These are phyloP conservation scores for Verticillium tricorpus DNA, from an alignment of 2,329 filamentous ascomycete species.

Conservation along the genomic window DNA sequence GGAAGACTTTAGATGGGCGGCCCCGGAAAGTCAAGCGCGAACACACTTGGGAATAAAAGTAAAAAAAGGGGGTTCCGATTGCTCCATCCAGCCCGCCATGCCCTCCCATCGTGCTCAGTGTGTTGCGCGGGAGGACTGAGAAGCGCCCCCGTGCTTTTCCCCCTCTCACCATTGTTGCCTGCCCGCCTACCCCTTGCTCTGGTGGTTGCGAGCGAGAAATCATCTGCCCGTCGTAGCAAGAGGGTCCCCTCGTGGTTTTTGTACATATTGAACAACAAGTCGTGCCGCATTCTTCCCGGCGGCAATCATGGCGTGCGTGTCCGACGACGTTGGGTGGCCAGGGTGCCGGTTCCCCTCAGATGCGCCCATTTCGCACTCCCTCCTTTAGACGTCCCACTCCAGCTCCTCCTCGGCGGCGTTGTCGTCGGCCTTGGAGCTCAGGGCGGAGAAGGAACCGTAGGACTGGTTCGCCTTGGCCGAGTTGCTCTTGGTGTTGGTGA, in stretches of 20 bases:
- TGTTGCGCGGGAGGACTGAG: background rate
- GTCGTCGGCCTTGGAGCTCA: slow-evolving; percentile 35
- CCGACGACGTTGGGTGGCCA: background rate
- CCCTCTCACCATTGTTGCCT: background rate
- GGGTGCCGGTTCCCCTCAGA: background rate
- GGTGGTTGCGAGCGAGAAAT: background rate
- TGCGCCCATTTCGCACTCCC: background rate
- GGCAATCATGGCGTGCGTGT: background rate
- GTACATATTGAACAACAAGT: background rate
- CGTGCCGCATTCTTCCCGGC: background rate
- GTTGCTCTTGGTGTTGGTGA: slow-evolving; percentile 24
- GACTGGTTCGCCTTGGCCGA: slow-evolving; percentile 21
- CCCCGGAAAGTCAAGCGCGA: background rate
- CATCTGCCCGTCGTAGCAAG: background rate
- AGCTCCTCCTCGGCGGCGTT: slow-evolving; percentile 38
- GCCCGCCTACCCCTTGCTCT: background rate
- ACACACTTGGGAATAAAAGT: background rate
- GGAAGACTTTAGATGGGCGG: background rate
- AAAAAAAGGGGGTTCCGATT: background rate
- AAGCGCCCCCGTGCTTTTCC: background rate
- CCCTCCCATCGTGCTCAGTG: background rate
- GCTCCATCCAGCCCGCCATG: background rate
- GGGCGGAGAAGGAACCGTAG: slow-evolving; percentile 42
- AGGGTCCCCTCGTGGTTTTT: background rate
- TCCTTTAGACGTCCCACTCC: slow-evolving; percentile 47